phyloP scores from a whole-genome alignment of 306 rosid genomes.

The Lithocarpus polystachyus region DNA sequence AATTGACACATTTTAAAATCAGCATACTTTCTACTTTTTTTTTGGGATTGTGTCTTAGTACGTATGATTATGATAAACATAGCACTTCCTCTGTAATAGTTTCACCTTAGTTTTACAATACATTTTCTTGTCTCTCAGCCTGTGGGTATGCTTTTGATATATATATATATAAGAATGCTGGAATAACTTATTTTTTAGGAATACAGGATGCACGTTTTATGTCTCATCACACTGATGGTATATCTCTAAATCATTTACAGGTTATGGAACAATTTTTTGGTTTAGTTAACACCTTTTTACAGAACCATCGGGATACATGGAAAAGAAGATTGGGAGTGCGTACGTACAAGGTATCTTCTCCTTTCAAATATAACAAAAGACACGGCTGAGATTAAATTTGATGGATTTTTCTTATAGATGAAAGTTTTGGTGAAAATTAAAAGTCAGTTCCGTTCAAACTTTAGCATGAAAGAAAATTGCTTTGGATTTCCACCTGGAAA shows the following conservation, averaged over 20 bases:
- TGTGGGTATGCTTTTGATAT: neutral
- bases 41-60: neutral
- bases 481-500: neutral
- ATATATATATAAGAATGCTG: neutral
- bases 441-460: neutral
- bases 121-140: neutral
- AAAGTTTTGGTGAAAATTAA: neutral
- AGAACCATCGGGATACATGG: constrained; percentile 74
- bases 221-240: neutral
- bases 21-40: neutral
- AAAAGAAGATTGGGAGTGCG: constrained; percentile 86
- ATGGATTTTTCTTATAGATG: neutral
- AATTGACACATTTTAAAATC: neutral
- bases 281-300: constrained; percentile 88
- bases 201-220: neutral
- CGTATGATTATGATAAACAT: neutral
- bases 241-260: constrained; percentile 38
- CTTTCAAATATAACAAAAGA: constrained; percentile 8
- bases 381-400: neutral
- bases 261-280: constrained; percentile 96
- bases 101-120: neutral
- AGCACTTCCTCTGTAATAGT: neutral
- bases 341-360: constrained; percentile 77
- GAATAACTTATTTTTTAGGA: neutral
- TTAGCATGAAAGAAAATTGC: neutral